phyloP scores from a whole-genome alignment of 2,329 filamentous ascomycete species.

The Fusarium keratoplasticum region DNA sequence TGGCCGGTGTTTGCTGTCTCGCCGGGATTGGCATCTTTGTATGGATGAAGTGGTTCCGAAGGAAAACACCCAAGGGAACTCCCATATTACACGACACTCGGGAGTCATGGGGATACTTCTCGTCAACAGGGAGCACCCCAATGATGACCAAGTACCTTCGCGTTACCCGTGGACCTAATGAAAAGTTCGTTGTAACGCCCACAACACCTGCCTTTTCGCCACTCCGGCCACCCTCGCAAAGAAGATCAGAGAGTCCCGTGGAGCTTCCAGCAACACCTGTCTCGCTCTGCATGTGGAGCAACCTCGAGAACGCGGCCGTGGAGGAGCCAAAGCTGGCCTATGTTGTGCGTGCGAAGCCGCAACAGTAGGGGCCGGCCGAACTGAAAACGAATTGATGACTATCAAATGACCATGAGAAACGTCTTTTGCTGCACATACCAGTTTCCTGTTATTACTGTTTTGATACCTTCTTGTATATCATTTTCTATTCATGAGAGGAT shows the following conservation, averaged over 20 bases:
- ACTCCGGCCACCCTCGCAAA: constrained; percentile 7
- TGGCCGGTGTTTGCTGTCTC: constrained; percentile 40
- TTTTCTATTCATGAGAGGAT: neutral
- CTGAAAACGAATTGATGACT: constrained; percentile 20
- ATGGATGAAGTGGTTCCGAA: constrained; percentile 44
- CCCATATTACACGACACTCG: constrained; percentile 2
- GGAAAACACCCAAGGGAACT: constrained; percentile 17
- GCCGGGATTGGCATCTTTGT: constrained; percentile 40
- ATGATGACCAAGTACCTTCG: constrained; percentile 30
- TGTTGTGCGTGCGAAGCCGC: constrained; percentile 34
- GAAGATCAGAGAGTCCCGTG: constrained; percentile 29
- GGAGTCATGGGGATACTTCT: constrained; percentile 38
- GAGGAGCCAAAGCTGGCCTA: constrained; percentile 44
- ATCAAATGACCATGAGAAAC: constrained; percentile 29
- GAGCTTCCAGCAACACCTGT: constrained; percentile 45
- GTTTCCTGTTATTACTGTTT: neutral
- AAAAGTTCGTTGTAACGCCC: constrained; percentile 43
- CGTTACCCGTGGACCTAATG: constrained; percentile 38
- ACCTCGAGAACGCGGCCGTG: constrained; percentile 41
- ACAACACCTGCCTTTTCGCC: constrained; percentile 37
- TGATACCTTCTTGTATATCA: constrained; percentile 13
- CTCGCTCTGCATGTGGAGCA: constrained; percentile 44
- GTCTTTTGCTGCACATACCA: constrained; percentile 15
- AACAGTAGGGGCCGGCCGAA: neutral
- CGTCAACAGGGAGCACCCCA: constrained; percentile 27